Percentiles rank a stretch among this genome's conserved stretches.
phyloP scores from a whole-genome alignment of 495 filamentous ascomycete species.

The Xylaria acuta region DNA sequence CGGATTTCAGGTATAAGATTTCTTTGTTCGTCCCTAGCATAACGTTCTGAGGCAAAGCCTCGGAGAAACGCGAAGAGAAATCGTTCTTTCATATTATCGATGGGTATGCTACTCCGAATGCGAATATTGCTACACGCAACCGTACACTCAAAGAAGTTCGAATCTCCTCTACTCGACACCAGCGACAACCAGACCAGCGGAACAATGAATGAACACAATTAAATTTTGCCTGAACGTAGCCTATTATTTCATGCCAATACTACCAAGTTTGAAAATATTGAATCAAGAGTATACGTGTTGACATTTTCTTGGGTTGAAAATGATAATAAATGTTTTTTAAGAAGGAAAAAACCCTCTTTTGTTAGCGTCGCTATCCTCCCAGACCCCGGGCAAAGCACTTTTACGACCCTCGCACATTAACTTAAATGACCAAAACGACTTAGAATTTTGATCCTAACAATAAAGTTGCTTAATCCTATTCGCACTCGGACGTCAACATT shows the following conservation, averaged over 20 bases:
- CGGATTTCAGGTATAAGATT: neutral
- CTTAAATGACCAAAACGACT: neutral
- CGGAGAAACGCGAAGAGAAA: neutral
- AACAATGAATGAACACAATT: neutral
- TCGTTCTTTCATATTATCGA: neutral
- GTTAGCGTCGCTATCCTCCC: neutral
- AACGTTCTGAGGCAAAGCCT: neutral
- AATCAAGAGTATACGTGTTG: neutral
- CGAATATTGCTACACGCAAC: conserved; percentile 7
- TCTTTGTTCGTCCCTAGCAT: conserved; percentile 14
- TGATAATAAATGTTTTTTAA: neutral
- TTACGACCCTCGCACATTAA: neutral
- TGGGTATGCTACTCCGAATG: neutral
- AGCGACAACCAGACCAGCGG: neutral
- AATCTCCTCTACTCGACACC: neutral
- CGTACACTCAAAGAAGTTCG: conserved; percentile 1
- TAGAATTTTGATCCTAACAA: neutral
- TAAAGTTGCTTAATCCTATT: neutral
- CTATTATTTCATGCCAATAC: neutral
- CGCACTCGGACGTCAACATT: neutral
- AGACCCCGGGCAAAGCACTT: neutral
- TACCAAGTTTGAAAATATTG: neutral
- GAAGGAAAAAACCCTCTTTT: neutral
- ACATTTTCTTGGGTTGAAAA: neutral
- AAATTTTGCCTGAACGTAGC: neutral